These are phyloP conservation scores for Solanum bulbocastanum DNA, from an alignment of 257 asterid genomes.

Conservation along the genomic window DNA sequence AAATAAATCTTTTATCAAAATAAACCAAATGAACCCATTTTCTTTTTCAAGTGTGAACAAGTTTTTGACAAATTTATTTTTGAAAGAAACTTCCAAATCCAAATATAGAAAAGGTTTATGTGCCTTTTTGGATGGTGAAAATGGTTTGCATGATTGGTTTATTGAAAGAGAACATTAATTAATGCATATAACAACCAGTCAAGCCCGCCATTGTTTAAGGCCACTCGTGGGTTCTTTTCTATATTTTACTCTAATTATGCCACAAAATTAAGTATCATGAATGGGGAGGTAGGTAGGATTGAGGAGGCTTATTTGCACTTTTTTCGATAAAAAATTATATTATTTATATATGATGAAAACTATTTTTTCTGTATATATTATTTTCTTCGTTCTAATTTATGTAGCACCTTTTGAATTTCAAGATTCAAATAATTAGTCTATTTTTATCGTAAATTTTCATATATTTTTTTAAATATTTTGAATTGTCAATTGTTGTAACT, in stretches of 20 bases:
- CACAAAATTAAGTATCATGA: background rate
- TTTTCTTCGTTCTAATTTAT: no score
- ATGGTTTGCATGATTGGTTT: background rate
- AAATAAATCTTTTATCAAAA: no score
- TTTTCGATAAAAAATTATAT: rapidly evolving
- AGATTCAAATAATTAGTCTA: no score
- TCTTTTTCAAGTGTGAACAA: no score
- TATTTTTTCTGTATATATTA: no score
- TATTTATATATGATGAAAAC: no score
- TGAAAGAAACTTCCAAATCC: background rate
- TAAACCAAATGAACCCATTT: no score
- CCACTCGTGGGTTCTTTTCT: background rate
- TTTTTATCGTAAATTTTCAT: no score
- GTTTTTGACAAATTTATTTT: no score
- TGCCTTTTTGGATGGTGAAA: background rate
- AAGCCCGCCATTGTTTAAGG: background rate
- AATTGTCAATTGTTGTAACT: no score
- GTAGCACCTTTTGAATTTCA: no score
- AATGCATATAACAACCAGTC: background rate
- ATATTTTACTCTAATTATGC: background rate
- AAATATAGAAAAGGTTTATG: background rate
- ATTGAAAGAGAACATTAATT: background rate
- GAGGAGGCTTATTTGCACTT: rapidly evolving
- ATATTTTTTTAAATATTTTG: no score
- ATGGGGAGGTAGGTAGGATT: background rate